These are phyloP conservation scores for Linum usitatissimum DNA, from an alignment of 345 rosid genomes.

Conservation along the genomic window DNA sequence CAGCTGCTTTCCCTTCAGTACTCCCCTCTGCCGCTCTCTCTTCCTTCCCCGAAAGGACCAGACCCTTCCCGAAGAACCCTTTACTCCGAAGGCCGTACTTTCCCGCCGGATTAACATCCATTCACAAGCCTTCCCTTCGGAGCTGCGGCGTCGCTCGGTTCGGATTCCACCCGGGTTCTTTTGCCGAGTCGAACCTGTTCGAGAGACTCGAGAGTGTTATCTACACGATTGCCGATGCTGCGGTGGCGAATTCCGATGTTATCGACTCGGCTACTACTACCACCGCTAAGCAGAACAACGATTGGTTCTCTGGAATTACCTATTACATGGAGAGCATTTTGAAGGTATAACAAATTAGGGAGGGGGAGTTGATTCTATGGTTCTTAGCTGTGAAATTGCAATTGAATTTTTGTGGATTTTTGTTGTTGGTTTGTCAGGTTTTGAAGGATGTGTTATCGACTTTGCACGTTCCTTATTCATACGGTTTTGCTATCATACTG, in stretches of 20 bases:
- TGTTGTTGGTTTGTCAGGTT: conserved; percentile 33
- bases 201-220: conserved; percentile 41
- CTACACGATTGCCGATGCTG: conserved; percentile 76
- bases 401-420: background rate
- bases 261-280: conserved; percentile 16
- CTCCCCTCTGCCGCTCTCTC: conserved; percentile 28
- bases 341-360: conserved; percentile 35
- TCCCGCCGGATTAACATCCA: conserved; percentile 9
- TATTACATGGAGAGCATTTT: conserved; percentile 65
- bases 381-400: too few species aligned
- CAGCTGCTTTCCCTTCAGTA: conserved; percentile 21
- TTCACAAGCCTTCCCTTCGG: conserved; percentile 27
- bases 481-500: conserved; percentile 89
- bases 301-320: conserved; percentile 91
- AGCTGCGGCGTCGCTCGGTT: conserved; percentile 41
- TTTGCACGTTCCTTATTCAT: conserved; percentile 68
- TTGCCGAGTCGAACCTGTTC: conserved; percentile 43
- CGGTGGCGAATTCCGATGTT: conserved; percentile 52
- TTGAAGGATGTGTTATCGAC: conserved; percentile 69
- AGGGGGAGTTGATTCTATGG: background rate
- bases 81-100: conserved; percentile 27
- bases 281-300: conserved; percentile 43
- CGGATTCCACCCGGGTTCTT: conserved; percentile 38
- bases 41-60: conserved; percentile 21
- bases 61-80: conserved; percentile 12